phyloP scores from a whole-genome alignment of 1,139 yeast genomes.

The Pneumocystis jirovecii region DNA sequence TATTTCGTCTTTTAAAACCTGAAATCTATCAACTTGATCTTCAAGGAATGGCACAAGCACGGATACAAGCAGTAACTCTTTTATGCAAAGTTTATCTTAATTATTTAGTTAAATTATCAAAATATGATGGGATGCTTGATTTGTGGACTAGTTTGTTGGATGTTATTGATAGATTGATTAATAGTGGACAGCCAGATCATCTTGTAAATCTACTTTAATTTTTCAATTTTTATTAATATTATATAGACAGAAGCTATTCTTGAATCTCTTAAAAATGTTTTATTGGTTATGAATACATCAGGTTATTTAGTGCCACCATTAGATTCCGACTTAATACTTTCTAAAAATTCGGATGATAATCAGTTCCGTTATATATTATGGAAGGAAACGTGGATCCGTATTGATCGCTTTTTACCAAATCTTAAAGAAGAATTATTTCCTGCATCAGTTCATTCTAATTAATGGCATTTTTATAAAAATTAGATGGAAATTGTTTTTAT shows the following conservation, averaged over 20 bases:
- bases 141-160: slow-evolving; percentile 35
- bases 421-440: slow-evolving; percentile 2
- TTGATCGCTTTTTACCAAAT: not conserved
- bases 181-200: slow-evolving; percentile 20
- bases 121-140: slow-evolving; percentile 24
- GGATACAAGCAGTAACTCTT: slow-evolving; percentile 49
- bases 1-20: slow-evolving; percentile 47
- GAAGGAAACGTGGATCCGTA: not conserved
- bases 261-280: slow-evolving; percentile 49
- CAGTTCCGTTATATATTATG: not conserved
- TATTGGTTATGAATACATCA: slow-evolving; percentile 27
- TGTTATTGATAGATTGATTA: slow-evolving; percentile 34
- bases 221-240: slow-evolving; percentile 19
- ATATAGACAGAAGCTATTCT: slow-evolving; percentile 41
- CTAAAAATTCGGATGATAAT: not conserved
- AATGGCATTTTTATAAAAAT: not conserved
- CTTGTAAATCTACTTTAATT: not conserved
- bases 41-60: slow-evolving; percentile 48
- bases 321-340: not conserved
- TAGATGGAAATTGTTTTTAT: not conserved
- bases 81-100: slow-evolving; percentile 61
- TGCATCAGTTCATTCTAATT: not conserved
- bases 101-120: slow-evolving; percentile 32
- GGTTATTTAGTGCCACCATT: not conserved
- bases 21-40: slow-evolving; percentile 55